Evolutionary conservation across 2,329 filamentous ascomycete genomes (phyloP).

Genomic region (Cyphellophora europaea): DNA sequence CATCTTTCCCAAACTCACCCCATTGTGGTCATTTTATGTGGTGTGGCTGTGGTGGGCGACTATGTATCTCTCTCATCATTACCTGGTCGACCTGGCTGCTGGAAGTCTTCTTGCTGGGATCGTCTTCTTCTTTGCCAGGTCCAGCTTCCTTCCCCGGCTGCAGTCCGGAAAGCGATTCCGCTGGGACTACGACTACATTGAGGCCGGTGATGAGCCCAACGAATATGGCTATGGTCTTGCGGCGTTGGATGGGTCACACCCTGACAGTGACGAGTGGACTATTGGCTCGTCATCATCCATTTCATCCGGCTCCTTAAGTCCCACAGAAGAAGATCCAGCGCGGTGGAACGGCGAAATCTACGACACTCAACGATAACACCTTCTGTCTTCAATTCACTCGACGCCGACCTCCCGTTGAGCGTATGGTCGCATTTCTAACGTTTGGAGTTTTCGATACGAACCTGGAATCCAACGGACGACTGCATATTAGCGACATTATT

Average conservation of each 20-base stretch:
- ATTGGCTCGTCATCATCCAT: constrained; percentile 72
- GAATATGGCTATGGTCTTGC: constrained; percentile 47
- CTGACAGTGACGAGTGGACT: constrained; percentile 82
- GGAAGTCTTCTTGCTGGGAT: constrained; percentile 70
- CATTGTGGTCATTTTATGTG: constrained; percentile 72
- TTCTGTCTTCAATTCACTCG: background rate
- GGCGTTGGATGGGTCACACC: constrained; percentile 45
- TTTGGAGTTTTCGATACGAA: background rate
- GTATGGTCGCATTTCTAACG: too few species aligned
- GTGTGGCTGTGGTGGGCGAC: constrained; percentile 98
- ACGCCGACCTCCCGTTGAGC: constrained; percentile 1
- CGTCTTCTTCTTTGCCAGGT: constrained; percentile 73
- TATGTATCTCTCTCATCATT: constrained; percentile 97
- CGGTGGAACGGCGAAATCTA: constrained; percentile 24
- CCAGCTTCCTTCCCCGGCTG: constrained; percentile 69
- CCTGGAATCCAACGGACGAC: constrained; percentile 3
- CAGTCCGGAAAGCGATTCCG: constrained; percentile 78
- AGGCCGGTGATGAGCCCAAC: constrained; percentile 58
- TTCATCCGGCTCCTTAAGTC: constrained; percentile 55
- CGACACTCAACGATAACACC: constrained; percentile 3
- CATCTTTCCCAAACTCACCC: constrained; percentile 74
- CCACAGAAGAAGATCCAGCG: constrained; percentile 49
- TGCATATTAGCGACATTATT: constrained; percentile 12
- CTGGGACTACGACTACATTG: constrained; percentile 94
- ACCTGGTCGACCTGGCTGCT: constrained; percentile 83